phyloP scores from a whole-genome alignment of 306 rosid species.

The Echinosophora koreensis region DNA sequence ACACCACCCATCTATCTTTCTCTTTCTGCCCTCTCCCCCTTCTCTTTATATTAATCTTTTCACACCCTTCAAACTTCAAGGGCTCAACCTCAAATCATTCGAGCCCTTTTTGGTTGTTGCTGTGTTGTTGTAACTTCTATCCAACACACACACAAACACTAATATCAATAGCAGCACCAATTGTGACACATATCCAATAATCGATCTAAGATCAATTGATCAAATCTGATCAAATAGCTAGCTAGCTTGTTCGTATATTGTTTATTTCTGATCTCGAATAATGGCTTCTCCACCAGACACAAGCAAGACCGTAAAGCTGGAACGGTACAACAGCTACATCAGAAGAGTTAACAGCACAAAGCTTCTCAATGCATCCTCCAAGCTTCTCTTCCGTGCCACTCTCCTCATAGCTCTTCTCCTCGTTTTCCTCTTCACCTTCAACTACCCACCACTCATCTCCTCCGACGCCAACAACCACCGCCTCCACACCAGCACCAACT shows the following conservation, averaged over 20 bases:
- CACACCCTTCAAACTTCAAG: slow-evolving; percentile 55
- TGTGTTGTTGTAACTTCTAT: too few relatives aligned
- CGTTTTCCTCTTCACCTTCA: slow-evolving; percentile 78
- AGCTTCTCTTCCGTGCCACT: slow-evolving; percentile 86
- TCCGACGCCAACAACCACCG: background rate
- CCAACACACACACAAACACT: background rate
- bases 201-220: too few relatives aligned
- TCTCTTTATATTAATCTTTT: slow-evolving; percentile 64
- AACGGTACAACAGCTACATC: slow-evolving; percentile 90
- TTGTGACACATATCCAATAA: too few relatives aligned
- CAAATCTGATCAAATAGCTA: too few relatives aligned
- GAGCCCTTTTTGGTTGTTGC: slow-evolving; percentile 1
- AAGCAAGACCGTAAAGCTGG: slow-evolving; percentile 85
- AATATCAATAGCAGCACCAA: background rate
- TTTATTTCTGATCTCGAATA: background rate
- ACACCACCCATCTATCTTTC: slow-evolving; percentile 49
- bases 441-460: slow-evolving; percentile 71
- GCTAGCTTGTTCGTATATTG: too few relatives aligned
- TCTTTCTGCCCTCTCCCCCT: background rate
- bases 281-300: slow-evolving; percentile 95
- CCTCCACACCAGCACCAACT: slow-evolving; percentile 53
- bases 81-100: slow-evolving; percentile 64
- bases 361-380: slow-evolving; percentile 86
- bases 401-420: slow-evolving; percentile 72
- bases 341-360: slow-evolving; percentile 85